These are phyloP conservation scores for Yarrowia sp. DNA, from an alignment of 805 yeast genomes.

Conservation along the genomic window DNA sequence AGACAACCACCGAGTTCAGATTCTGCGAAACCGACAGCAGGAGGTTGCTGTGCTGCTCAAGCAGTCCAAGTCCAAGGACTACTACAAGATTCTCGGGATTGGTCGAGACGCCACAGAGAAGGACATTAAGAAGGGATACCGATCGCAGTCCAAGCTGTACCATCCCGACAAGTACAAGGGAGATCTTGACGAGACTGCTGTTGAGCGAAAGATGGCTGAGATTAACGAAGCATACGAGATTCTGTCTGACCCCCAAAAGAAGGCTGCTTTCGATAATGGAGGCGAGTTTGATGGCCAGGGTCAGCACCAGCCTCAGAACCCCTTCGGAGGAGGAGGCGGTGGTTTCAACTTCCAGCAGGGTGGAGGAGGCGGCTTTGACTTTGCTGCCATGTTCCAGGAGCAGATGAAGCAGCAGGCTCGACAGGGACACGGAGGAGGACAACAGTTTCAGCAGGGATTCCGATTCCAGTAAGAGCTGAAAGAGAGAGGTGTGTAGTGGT, in stretches of 20 bases:
- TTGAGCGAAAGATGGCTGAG: constrained; percentile 83
- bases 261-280: constrained; percentile 59
- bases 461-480: neutral
- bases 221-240: constrained; percentile 92
- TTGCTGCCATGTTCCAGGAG: constrained; percentile 26
- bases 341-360: constrained; percentile 23
- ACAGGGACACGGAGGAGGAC: constrained; percentile 5
- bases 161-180: constrained; percentile 92
- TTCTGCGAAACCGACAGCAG: constrained; percentile 30
- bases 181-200: constrained; percentile 62
- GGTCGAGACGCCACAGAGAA: constrained; percentile 62
- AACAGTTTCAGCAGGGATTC: neutral
- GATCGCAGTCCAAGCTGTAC: constrained; percentile 70
- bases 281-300: constrained; percentile 41
- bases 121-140: constrained; percentile 76
- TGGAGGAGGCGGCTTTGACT: constrained; percentile 11
- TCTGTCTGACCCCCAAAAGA: constrained; percentile 62
- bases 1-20: constrained; percentile 18
- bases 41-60: constrained; percentile 31
- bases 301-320: constrained; percentile 19
- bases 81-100: constrained; percentile 75
- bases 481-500: neutral
- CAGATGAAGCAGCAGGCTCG: constrained; percentile 22
- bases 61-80: constrained; percentile 55
- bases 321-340: constrained; percentile 8